A percentile compares a stretch with the other conserved stretches of the same genome.
These are phyloP conservation scores for Trametes coccinea DNA, from an alignment of 768 basidiomycete species.

Conservation along the genomic window DNA sequence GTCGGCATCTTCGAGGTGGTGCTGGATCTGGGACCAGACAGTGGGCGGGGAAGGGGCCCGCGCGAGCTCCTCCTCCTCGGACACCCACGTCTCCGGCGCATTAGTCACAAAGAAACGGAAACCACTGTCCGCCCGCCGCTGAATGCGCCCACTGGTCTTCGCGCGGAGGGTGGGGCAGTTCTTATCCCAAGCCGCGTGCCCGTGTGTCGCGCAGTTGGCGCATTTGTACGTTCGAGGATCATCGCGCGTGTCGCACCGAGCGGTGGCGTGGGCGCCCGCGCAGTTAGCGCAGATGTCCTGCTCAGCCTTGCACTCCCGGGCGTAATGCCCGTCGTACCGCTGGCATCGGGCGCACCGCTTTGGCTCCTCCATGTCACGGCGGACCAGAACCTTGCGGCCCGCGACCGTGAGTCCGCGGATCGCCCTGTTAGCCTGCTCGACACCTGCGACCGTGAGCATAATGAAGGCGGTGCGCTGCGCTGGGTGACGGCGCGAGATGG, in stretches of 20 bases:
- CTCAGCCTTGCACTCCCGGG: constrained; percentile 14
- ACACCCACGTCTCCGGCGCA: constrained; percentile 1
- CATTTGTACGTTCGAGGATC: constrained; percentile 16
- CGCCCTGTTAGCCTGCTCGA: constrained; percentile 27
- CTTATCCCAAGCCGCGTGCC: constrained; percentile 34
- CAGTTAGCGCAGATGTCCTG: constrained; percentile 24
- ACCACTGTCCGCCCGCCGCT: not conserved
- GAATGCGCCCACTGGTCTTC: not conserved
- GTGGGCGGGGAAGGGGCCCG: constrained; percentile 3
- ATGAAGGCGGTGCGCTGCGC: constrained; percentile 30
- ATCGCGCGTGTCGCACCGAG: constrained; percentile 16
- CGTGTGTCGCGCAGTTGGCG: constrained; percentile 28
- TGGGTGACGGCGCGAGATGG: constrained; percentile 5
- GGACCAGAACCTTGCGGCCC: constrained; percentile 13
- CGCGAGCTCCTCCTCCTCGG: not conserved
- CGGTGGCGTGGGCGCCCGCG: constrained; percentile 25
- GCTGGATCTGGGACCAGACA: constrained; percentile 6
- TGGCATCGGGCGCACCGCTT: constrained; percentile 34
- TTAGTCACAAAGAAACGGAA: constrained; percentile 13
- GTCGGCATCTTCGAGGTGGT: not conserved
- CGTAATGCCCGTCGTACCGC: constrained; percentile 17
- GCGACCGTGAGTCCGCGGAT: constrained; percentile 27
- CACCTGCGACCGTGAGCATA: constrained; percentile 24
- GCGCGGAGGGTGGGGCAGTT: constrained; percentile 19
- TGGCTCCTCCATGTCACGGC: constrained; percentile 27